Evolutionary conservation across 345 rosid genomes (phyloP).

Genomic region (Eutrema yunnanense): DNA sequence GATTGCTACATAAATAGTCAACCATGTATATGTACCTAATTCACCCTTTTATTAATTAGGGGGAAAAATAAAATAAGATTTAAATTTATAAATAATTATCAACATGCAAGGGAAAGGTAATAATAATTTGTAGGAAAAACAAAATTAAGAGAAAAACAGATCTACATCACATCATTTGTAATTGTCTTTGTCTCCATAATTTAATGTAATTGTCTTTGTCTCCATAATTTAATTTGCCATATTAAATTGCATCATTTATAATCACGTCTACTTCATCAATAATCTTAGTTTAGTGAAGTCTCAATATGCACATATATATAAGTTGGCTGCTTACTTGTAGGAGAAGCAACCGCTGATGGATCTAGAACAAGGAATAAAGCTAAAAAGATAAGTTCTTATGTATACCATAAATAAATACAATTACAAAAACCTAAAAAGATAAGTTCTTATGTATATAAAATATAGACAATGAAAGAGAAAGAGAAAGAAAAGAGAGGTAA

Average conservation of each 20-base stretch:
- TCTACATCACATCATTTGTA: conserved; percentile 22
- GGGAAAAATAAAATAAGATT: background rate
- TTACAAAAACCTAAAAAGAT: too few species aligned
- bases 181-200: background rate
- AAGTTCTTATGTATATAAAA: too few species aligned
- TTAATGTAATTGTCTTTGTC: conserved; percentile 28
- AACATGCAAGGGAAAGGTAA: background rate
- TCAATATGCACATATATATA: background rate
- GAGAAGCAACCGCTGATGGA: conserved; percentile 11
- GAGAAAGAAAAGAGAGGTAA: too few species aligned
- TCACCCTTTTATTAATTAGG: background rate
- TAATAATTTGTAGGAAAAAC: background rate
- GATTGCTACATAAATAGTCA: too few species aligned
- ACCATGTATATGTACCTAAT: too few species aligned
- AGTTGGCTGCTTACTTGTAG: background rate
- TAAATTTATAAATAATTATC: background rate
- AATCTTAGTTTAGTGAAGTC: background rate
- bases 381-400: background rate
- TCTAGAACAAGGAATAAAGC: background rate
- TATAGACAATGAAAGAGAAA: too few species aligned
- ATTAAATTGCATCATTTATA: conserved; percentile 9
- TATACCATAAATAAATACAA: too few species aligned
- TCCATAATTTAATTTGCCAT: conserved; percentile 11
- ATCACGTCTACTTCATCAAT: background rate
- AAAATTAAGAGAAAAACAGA: conserved; percentile 14